These are phyloP conservation scores for Alternaria incomplexa DNA, from an alignment of 2,329 filamentous ascomycete species.

Conservation along the genomic window DNA sequence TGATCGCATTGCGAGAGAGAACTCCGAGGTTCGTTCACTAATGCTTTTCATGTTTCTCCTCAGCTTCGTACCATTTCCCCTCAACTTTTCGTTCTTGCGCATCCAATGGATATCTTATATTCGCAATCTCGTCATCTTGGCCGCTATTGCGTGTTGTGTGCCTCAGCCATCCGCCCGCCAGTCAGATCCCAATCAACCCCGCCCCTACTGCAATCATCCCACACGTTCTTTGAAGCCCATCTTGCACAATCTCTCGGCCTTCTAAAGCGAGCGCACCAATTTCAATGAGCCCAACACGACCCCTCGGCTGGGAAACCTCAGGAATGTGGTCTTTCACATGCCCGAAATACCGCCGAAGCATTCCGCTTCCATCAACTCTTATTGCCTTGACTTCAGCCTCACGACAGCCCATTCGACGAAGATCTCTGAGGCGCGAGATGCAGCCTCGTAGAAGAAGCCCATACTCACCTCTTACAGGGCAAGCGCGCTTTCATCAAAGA, in stretches of 20 bases:
- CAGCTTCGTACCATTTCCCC: not conserved
- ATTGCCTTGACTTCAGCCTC: not conserved
- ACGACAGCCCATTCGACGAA: not conserved
- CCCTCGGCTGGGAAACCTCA: not conserved
- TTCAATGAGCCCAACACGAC: not conserved
- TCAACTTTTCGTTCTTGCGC: not conserved
- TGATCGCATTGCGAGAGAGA: slow-evolving; percentile 73
- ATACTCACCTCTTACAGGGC: slow-evolving; percentile 60
- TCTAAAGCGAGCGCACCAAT: not conserved
- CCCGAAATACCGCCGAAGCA: not conserved
- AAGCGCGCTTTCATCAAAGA: slow-evolving; percentile 98
- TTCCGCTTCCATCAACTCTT: not conserved
- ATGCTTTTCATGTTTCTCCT: slow-evolving; percentile 10
- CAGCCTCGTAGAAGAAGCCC: not conserved
- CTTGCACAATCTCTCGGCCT: not conserved
- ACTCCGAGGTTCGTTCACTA: slow-evolving; percentile 69
- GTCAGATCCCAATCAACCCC: not conserved
- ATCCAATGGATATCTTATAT: not conserved
- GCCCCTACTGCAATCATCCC: not conserved
- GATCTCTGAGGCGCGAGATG: not conserved
- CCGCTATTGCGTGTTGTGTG: slow-evolving; percentile 21
- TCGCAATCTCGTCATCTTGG: slow-evolving; percentile 12
- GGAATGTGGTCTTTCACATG: not conserved
- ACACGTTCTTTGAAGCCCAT: not conserved
- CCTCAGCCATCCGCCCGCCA: not conserved